These are phyloP conservation scores for Aspergillus campestris DNA, from an alignment of 495 filamentous ascomycete genomes.

Conservation along the genomic window DNA sequence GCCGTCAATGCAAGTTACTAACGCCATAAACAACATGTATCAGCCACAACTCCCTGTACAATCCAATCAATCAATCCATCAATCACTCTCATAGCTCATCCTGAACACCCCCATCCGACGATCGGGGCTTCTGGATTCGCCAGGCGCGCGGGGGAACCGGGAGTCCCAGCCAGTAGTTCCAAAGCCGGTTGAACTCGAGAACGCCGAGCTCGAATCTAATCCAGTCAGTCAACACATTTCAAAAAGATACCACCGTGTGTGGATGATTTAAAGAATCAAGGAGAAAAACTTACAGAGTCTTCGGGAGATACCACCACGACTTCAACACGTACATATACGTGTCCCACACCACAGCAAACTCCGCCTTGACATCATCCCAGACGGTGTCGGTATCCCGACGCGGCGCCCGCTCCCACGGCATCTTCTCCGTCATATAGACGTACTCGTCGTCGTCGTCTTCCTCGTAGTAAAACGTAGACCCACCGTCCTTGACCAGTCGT, in stretches of 20 bases:
- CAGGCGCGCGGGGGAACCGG: constrained; percentile 62
- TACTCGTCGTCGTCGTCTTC: constrained; percentile 32
- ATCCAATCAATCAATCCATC: not conserved
- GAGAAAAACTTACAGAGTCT: constrained; percentile 56
- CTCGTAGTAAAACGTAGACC: constrained; percentile 36
- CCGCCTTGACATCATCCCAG: constrained; percentile 52
- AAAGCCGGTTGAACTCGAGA: constrained; percentile 54
- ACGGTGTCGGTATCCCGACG: constrained; percentile 31
- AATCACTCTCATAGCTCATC: constrained; percentile 48
- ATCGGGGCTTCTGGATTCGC: constrained; percentile 44
- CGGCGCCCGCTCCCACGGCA: constrained; percentile 31
- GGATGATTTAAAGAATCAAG: too few species aligned
- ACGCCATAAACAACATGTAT: too few species aligned
- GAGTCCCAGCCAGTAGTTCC: constrained; percentile 71
- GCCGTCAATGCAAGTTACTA: too few species aligned
- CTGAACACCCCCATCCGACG: constrained; percentile 7
- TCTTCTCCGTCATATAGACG: constrained; percentile 22
- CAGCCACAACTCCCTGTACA: too few species aligned
- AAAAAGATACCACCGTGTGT: too few species aligned
- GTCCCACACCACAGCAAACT: constrained; percentile 52
- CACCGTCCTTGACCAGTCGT: constrained; percentile 26
- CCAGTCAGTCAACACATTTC: not conserved
- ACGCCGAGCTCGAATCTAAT: constrained; percentile 51
- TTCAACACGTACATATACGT: constrained; percentile 56
- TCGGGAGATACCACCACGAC: constrained; percentile 62